Percentiles rank a stretch among this genome's conserved stretches.
These are phyloP conservation scores for Artomyces pyxidatus DNA, from an alignment of 768 basidiomycete genomes.

Conservation along the genomic window DNA sequence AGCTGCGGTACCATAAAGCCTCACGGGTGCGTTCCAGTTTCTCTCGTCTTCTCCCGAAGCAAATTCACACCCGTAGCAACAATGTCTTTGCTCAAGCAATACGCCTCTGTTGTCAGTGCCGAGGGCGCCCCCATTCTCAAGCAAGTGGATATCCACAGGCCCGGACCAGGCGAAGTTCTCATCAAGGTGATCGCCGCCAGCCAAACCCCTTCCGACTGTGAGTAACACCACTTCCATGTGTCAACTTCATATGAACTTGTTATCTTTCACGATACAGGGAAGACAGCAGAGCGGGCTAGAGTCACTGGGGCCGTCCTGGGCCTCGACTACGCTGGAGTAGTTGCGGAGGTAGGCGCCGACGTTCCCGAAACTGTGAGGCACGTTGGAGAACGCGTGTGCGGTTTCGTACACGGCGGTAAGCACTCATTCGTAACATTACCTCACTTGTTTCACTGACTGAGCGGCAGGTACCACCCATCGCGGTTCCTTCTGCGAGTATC, in stretches of 20 bases:
- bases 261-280: neutral
- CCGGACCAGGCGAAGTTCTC: neutral
- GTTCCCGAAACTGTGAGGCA: conserved; percentile 6
- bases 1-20: no score
- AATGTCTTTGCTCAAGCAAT: neutral
- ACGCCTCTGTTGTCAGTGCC: neutral
- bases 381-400: conserved; percentile 13
- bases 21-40: no score
- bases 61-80: no score
- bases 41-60: no score
- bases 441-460: neutral
- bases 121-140: neutral
- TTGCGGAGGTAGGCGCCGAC: conserved; percentile 11
- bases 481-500: conserved; percentile 8
- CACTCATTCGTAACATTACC: no score
- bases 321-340: conserved; percentile 11
- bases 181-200: conserved; percentile 1
- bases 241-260: neutral
- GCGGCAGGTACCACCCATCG: neutral
- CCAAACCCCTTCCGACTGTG: conserved; percentile 2
- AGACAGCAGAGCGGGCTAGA: neutral
- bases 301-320: conserved; percentile 5
- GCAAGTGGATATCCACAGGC: neutral
- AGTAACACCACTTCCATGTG: neutral
- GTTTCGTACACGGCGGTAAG: conserved; percentile 3